A percentile compares a stretch with the other conserved stretches of the same genome.
These are phyloP conservation scores for Otatea glauca DNA, from an alignment of 176 grass and related monocot genomes.

Conservation along the genomic window DNA sequence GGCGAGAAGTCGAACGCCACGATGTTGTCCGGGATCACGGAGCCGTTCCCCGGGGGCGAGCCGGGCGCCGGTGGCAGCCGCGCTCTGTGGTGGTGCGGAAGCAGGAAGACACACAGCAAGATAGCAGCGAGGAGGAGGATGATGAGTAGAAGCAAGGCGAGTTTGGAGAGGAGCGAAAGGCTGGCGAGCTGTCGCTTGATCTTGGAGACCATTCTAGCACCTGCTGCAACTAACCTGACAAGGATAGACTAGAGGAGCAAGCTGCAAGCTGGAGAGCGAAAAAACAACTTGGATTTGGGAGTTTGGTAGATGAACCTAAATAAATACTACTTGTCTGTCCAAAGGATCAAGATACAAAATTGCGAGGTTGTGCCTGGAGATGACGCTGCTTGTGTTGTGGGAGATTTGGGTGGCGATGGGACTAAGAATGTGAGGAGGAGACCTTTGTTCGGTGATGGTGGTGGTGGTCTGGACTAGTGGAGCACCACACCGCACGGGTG, in stretches of 20 bases:
- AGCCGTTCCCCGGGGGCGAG: conserved; percentile 39
- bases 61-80: background rate
- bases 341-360: background rate
- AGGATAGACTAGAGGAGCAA: background rate
- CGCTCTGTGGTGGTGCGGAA: conserved; percentile 34
- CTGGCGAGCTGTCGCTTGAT: conserved; percentile 31
- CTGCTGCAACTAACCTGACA: conserved; percentile 24
- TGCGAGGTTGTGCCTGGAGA: conserved; percentile 6
- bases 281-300: conserved; percentile 26
- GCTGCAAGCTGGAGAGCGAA: background rate
- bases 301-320: conserved; percentile 19
- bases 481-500: background rate
- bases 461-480: conserved; percentile 12
- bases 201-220: conserved; percentile 39
- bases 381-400: background rate
- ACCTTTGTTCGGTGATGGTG: conserved; percentile 7
- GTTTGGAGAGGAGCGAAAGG: conserved; percentile 24
- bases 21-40: conserved; percentile 52
- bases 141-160: background rate
- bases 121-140: conserved; percentile 38
- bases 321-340: background rate
- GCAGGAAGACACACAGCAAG: conserved; percentile 47
- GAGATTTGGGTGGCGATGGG: background rate
- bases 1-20: conserved; percentile 67
- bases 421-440: conserved; percentile 27